These are phyloP conservation scores for Pyrenophora teres DNA, from an alignment of 2,329 filamentous ascomycete genomes.

Conservation along the genomic window DNA sequence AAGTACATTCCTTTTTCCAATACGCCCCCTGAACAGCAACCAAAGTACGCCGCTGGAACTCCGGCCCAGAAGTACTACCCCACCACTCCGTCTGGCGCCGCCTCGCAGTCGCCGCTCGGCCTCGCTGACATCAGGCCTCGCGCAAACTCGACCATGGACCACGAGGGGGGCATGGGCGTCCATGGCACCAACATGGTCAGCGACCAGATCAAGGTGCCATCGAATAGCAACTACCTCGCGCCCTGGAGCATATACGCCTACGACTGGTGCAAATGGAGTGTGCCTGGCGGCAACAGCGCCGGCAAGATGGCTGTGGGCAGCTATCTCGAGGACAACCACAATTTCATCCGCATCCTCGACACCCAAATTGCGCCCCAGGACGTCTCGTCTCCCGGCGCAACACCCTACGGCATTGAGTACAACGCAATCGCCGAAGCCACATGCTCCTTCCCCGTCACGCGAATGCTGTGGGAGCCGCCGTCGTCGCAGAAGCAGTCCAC, in stretches of 20 bases:
- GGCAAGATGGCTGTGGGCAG: slow-evolving; percentile 95
- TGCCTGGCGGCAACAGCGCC: slow-evolving; percentile 69
- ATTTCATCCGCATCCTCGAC: slow-evolving; percentile 98
- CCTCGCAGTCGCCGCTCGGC: slow-evolving; percentile 85
- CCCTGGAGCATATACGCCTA: slow-evolving; percentile 96
- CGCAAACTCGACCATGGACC: slow-evolving; percentile 78
- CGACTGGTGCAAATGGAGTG: slow-evolving; percentile 99
- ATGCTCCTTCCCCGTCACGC: slow-evolving; percentile 95
- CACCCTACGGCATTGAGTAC: slow-evolving; percentile 83
- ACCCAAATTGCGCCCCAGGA: slow-evolving; percentile 75
- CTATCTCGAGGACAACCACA: slow-evolving; percentile 96
- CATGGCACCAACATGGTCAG: slow-evolving; percentile 60
- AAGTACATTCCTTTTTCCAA: slow-evolving; percentile 67
- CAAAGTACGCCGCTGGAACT: slow-evolving; percentile 49
- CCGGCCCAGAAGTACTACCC: slow-evolving; percentile 65
- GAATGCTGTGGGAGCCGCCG: slow-evolving; percentile 93
- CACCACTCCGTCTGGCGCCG: slow-evolving; percentile 58
- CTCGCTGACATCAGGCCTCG: slow-evolving; percentile 89
- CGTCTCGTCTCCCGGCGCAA: slow-evolving; percentile 69
- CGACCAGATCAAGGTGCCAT: slow-evolving; percentile 69
- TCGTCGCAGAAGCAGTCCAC: slow-evolving; percentile 94
- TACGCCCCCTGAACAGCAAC: slow-evolving; percentile 62
- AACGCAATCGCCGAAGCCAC: slow-evolving; percentile 93
- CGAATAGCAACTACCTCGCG: slow-evolving; percentile 88
- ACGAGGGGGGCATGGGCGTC: slow-evolving; percentile 63